phyloP scores from a whole-genome alignment of 192 early-diverging fungal species.

The Pilobolus umbonatus region DNA sequence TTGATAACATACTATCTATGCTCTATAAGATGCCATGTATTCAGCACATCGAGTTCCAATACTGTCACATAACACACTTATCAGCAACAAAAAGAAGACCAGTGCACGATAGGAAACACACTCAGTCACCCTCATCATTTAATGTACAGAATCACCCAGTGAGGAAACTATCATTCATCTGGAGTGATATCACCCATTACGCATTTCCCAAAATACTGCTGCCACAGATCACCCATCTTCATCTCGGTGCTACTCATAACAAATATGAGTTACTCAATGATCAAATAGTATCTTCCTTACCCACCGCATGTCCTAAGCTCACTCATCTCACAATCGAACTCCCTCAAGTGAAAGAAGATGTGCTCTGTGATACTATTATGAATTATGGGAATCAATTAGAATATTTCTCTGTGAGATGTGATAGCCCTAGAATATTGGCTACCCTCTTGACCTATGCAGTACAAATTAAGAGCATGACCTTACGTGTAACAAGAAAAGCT shows the following conservation, averaged over 20 bases:
- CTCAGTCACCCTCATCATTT: not conserved
- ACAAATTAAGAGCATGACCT: not conserved
- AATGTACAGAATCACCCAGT: not conserved
- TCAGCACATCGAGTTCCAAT: not conserved
- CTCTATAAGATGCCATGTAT: not conserved
- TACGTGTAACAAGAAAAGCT: conserved; percentile 3
- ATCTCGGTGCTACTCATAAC: conserved; percentile 1
- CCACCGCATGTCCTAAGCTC: not conserved
- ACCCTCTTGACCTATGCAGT: not conserved
- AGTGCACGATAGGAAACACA: not conserved
- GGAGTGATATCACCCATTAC: not conserved
- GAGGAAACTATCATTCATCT: not conserved
- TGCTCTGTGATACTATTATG: not conserved
- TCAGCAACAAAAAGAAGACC: not conserved
- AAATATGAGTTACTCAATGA: not conserved
- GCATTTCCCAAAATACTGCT: not conserved
- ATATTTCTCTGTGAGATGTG: not conserved
- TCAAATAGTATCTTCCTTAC: not conserved
- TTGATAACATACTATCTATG: not conserved
- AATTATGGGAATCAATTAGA: not conserved
- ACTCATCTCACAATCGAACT: not conserved
- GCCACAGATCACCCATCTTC: not conserved
- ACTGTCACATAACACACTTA: not conserved
- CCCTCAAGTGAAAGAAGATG: not conserved
- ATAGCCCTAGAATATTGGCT: not conserved